These are phyloP conservation scores for Magnolia officinalis DNA, from an alignment of 164 flowering plant species.

Conservation along the genomic window DNA sequence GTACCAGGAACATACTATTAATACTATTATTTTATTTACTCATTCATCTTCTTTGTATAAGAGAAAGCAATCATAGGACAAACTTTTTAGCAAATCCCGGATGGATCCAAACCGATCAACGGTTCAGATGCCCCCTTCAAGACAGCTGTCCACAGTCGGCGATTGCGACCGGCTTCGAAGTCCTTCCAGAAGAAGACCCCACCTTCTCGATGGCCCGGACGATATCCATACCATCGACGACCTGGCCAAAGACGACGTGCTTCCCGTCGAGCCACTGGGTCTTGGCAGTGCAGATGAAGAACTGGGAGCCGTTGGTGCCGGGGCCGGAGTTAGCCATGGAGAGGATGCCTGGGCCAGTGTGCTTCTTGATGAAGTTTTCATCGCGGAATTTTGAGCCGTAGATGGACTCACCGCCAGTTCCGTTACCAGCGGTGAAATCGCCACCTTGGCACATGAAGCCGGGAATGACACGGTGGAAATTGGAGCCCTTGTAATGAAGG, in stretches of 20 bases:
- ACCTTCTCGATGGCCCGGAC: slow-evolving; percentile 42
- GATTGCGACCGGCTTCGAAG: slow-evolving; percentile 27
- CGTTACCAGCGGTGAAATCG: slow-evolving; percentile 44
- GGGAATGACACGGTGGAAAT: slow-evolving; percentile 39
- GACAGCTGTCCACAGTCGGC: slow-evolving; percentile 39
- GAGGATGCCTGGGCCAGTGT: slow-evolving; percentile 41
- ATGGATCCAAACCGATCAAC: too few species aligned
- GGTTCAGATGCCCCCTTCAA: too few species aligned
- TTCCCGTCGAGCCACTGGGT: slow-evolving; percentile 44
- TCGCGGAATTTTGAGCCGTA: slow-evolving; percentile 44
- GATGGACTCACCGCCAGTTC: slow-evolving; percentile 46
- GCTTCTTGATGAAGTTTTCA: slow-evolving; percentile 48
- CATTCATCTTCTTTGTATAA: too few species aligned
- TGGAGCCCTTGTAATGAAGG: slow-evolving; percentile 36
- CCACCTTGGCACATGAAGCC: slow-evolving; percentile 47
- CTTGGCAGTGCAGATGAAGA: slow-evolving; percentile 41
- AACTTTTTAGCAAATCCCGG: too few species aligned
- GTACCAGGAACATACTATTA: too few species aligned
- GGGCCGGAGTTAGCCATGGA: slow-evolving; percentile 53
- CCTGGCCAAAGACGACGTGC: slow-evolving; percentile 42
- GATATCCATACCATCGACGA: slow-evolving; percentile 37
- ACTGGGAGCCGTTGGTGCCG: slow-evolving; percentile 43
- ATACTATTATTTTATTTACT: too few species aligned
- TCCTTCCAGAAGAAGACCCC: slow-evolving; percentile 25
- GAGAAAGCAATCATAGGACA: too few species aligned